Conservation (phyloP, 345 rosid genomes). For the Pugionium dolabratum region DNA sequence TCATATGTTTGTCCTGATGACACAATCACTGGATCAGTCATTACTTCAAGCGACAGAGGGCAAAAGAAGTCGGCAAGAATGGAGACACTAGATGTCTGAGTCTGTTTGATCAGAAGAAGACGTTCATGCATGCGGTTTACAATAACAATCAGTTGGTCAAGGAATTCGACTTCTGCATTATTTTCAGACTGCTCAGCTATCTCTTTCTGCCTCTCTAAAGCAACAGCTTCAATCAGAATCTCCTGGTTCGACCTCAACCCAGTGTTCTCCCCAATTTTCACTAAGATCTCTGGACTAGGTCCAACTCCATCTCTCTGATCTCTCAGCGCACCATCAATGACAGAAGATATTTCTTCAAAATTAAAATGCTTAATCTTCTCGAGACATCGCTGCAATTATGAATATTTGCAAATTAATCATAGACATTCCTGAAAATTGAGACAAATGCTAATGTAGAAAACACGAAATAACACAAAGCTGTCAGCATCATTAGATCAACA, state of each 20-base stretch:
- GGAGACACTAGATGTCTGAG: constrained; percentile 69
- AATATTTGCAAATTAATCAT: constrained; percentile 37
- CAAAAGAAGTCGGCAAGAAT: constrained; percentile 97
- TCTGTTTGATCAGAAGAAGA: constrained; percentile 73
- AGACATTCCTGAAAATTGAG: constrained; percentile 5
- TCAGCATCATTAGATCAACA: constrained; percentile 1
- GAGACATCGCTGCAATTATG: constrained; percentile 59
- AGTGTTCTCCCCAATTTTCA: constrained; percentile 67
- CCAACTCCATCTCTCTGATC: constrained; percentile 63
- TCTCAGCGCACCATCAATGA: constrained; percentile 59
- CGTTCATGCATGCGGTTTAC: constrained; percentile 75
- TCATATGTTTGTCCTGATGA: constrained; percentile 97
- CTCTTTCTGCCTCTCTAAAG: constrained; percentile 95
- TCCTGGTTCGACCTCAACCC: constrained; percentile 89
- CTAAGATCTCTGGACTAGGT: constrained; percentile 64
- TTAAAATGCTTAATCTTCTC: constrained; percentile 68
- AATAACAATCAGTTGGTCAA: constrained; percentile 66
- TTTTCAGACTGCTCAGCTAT: constrained; percentile 87
- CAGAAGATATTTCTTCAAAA: constrained; percentile 55
- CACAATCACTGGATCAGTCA: constrained; percentile 97
- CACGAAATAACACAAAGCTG: constrained; percentile 15
- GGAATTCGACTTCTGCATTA: constrained; percentile 65
- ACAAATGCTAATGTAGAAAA: constrained; percentile 17
- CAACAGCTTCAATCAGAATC: constrained; percentile 85
- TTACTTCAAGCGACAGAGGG: constrained; percentile 93